phyloP scores from a whole-genome alignment of 164 flowering plant genomes.

The Stephania cephalantha region DNA sequence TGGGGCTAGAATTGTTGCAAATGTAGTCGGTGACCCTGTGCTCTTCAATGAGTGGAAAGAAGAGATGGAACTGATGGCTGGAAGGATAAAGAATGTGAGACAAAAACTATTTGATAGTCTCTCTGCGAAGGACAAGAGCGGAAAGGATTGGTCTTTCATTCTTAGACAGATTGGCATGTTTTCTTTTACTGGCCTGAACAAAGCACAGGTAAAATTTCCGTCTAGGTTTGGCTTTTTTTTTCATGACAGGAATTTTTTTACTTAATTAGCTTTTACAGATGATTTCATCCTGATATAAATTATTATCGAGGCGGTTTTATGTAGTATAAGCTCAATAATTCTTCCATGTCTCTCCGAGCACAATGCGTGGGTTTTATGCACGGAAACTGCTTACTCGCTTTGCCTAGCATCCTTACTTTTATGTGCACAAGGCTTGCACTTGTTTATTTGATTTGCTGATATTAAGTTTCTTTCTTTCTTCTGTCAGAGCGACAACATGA shows the following conservation, averaged over 20 bases:
- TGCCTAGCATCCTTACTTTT: neutral
- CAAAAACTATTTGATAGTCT: constrained; percentile 71
- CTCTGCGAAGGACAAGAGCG: constrained; percentile 67
- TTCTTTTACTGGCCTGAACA: constrained; percentile 93
- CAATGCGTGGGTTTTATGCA: no score
- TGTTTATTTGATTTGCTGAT: neutral
- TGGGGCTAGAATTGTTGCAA: constrained; percentile 92
- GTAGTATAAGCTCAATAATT: neutral
- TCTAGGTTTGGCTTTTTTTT: neutral
- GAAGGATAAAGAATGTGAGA: constrained; percentile 89
- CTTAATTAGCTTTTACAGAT: neutral
- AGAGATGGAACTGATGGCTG: constrained; percentile 98
- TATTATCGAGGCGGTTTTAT: neutral
- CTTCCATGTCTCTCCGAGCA: neutral
- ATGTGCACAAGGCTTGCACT: neutral
- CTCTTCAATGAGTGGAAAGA: constrained; percentile 88
- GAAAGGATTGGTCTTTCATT: constrained; percentile 94
- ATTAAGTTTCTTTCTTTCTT: constrained; percentile 4
- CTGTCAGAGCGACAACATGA: constrained; percentile 86
- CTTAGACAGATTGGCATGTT: constrained; percentile 98
- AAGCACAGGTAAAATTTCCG: constrained; percentile 59
- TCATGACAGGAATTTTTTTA: neutral
- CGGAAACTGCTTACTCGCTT: neutral
- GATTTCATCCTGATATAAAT: neutral
- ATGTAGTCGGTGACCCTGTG: constrained; percentile 75